A percentile compares a stretch with the other conserved stretches of the same genome.
These are phyloP conservation scores for Cyclotella choctawhatcheeana DNA, from an alignment of 108 stramenopile genomes.

Conservation along the genomic window DNA sequence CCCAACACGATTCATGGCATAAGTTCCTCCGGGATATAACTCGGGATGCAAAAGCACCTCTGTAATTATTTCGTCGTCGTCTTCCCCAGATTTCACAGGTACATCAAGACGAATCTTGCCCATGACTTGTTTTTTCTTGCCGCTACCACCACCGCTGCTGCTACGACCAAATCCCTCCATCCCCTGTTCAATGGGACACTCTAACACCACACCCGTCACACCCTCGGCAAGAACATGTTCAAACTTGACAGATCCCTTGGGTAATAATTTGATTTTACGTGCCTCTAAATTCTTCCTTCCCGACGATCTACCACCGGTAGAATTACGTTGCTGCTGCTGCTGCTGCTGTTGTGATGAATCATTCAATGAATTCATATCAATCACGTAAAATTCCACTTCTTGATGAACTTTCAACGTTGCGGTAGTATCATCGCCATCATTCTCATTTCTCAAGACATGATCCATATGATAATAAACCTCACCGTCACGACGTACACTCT, in stretches of 20 bases:
- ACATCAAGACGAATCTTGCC: slow-evolving; percentile 60
- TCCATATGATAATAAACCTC: slow-evolving; percentile 81
- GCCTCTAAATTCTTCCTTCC: slow-evolving; percentile 56
- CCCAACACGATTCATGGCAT: slow-evolving; percentile 49
- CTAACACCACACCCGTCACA: slow-evolving; percentile 67
- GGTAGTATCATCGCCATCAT: no score
- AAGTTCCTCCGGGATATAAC: slow-evolving; percentile 71
- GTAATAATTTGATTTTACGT: slow-evolving; percentile 62
- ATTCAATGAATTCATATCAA: slow-evolving; percentile 33
- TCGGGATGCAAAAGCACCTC: slow-evolving; percentile 57
- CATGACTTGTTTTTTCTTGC: slow-evolving; percentile 18
- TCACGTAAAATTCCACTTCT: slow-evolving; percentile 80
- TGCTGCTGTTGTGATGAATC: no score
- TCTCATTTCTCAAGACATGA: slow-evolving; percentile 51
- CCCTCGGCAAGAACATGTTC: slow-evolving; percentile 64
- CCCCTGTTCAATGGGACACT: slow-evolving; percentile 55
- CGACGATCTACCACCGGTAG: slow-evolving; percentile 9
- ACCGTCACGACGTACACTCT: slow-evolving; percentile 55
- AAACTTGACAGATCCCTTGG: slow-evolving; percentile 71
- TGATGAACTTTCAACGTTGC: slow-evolving; percentile 53
- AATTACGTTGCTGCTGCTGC: no score
- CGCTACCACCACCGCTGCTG: slow-evolving; percentile 20
- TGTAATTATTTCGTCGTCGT: slow-evolving; percentile 38
- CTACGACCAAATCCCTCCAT: slow-evolving; percentile 11
- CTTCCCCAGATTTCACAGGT: slow-evolving; percentile 31